Percentiles rank a stretch among this genome's conserved stretches.
These are phyloP conservation scores for Chytridium lagenaria DNA, from an alignment of 371 early-diverging fungal species.

Conservation along the genomic window DNA sequence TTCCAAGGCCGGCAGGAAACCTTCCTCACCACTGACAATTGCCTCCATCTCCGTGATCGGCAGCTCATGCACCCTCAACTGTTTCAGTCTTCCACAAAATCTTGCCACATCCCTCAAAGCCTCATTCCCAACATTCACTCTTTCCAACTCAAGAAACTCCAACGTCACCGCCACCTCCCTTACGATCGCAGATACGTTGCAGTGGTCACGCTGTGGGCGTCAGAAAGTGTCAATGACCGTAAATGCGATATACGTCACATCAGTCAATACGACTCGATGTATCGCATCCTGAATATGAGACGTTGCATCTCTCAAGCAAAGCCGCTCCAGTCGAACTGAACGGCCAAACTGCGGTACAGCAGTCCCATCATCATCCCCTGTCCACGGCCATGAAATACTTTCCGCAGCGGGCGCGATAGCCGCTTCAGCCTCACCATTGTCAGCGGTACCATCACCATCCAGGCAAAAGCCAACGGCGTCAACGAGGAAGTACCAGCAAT, in stretches of 20 bases:
- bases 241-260: conserved; percentile 12
- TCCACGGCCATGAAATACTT: background rate
- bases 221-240: conserved; percentile 15
- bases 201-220: conserved; percentile 24
- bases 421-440: conserved; percentile 4
- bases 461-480: conserved; percentile 3
- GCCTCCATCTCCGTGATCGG: conserved; percentile 16
- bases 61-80: conserved; percentile 18
- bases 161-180: conserved; percentile 3
- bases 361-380: background rate
- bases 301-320: conserved; percentile 22
- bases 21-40: background rate
- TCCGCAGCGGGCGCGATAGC: conserved; percentile 3
- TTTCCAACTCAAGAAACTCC: conserved; percentile 19
- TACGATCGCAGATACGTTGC: conserved; percentile 21
- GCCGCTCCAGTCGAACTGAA: conserved; percentile 3
- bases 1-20: background rate
- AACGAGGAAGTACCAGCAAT: conserved; percentile 9
- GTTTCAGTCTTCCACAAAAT: conserved; percentile 9
- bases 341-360: background rate
- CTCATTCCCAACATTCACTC: conserved; percentile 18
- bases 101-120: conserved; percentile 13
- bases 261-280: conserved; percentile 12
- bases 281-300: conserved; percentile 17
- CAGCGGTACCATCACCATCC: conserved; percentile 2